These are phyloP conservation scores for Calophaca sinica DNA, from an alignment of 306 rosid genomes.

Conservation along the genomic window DNA sequence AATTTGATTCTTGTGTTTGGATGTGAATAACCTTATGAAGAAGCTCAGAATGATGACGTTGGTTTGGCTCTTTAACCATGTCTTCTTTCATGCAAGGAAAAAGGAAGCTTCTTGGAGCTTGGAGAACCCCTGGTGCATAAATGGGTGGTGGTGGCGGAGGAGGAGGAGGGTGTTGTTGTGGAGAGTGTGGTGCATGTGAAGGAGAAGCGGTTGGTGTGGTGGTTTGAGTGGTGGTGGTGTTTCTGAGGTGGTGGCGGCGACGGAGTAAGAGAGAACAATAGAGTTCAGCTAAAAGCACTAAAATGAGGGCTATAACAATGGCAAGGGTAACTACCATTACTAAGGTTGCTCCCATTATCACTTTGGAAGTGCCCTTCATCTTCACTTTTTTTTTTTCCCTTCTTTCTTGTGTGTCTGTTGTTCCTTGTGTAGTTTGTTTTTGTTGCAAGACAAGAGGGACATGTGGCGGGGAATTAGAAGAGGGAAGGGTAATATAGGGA, in stretches of 20 bases:
- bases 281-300: conserved; percentile 86
- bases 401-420: conserved; percentile 24
- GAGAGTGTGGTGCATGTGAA: conserved; percentile 41
- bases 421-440: not conserved
- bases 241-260: conserved; percentile 70
- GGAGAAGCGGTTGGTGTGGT: conserved; percentile 31
- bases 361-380: conserved; percentile 83
- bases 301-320: conserved; percentile 75
- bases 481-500: conserved; percentile 46
- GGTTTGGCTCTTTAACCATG: conserved; percentile 43
- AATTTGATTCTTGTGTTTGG: conserved; percentile 47
- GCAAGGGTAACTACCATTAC: conserved; percentile 86
- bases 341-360: conserved; percentile 87
- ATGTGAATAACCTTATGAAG: conserved; percentile 62
- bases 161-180: not conserved
- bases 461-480: conserved; percentile 47
- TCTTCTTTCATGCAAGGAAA: conserved; percentile 56
- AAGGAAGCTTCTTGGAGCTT: conserved; percentile 78
- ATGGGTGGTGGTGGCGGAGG: conserved; percentile 43
- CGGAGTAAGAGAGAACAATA: conserved; percentile 91
- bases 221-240: conserved; percentile 37
- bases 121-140: conserved; percentile 77
- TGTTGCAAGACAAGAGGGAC: not conserved
- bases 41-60: conserved; percentile 34
- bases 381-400: no score